Base-by-base conservation (phyloP, 2,329 filamentous ascomycete genomes). In the Paraphoma chrysanthemicola region DNA sequence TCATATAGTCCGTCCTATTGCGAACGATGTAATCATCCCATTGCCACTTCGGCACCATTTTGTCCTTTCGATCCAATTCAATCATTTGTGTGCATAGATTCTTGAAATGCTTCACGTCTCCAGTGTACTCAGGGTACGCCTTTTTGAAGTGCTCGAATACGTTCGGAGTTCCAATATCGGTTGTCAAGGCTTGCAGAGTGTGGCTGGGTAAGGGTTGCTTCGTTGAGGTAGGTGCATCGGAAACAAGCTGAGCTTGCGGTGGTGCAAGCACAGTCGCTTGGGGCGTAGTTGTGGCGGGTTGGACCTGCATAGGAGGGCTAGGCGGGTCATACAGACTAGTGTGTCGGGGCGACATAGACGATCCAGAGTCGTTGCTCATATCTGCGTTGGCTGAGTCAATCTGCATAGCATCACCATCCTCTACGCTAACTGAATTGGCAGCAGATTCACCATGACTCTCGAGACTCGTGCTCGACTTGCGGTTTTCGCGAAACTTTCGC, bases 1-100 rank as follows among this genome's bases (percentile, higher is more conserved):
- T 44, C 12, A 51, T 64, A 57, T 72, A 78, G n/a, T 77, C 72
- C 5, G 57, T 71, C 28, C 62, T 57, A 52, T 73, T 68, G 14
- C 75, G 68, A 28, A 77, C 69, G 36, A 78, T 69, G 51, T 66
- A 78, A 45, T 78, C 76, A 48, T 78, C 77, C 77, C 77, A 78
- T 38, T 73, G 70, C 59, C 66, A 76, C 41, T 70, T 76, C 1
- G 75, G 70, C 12, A 74, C 66, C 69, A 74, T 73, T 38, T 65
- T 71, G 28, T 73, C 71, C 36, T 71, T 62, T 10, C 50, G 23
- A 14, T 74, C 69, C 6, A 77, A 61, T 18, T 61, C 46, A 17
- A 67, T 52, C 16, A 77, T 72, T 36, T 69, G 56, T 12, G 50
- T 57, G 50, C 74, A 77, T 41, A 66, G 63, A 2, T 58, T 64